Conservation (phyloP, 23 red algal species). For the Gracilaria domingensis region DNA sequence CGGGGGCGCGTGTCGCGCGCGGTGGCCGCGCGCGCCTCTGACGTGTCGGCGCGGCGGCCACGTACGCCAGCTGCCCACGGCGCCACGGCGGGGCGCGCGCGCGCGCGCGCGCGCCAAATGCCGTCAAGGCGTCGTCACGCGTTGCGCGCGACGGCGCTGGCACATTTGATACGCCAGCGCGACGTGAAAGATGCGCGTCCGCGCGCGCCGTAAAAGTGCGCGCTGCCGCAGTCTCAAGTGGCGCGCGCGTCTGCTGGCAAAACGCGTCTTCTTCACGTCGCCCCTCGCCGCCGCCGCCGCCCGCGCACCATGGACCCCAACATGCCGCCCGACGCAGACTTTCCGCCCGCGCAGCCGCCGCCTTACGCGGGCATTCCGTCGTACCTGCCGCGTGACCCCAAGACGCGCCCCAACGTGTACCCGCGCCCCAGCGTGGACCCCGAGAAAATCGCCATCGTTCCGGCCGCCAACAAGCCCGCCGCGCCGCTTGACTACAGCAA, state of each 20-base stretch:
- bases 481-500: constrained; percentile 1
- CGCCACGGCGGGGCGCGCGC: not conserved
- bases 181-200: not conserved
- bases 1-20: too few species aligned
- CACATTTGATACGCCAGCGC: not conserved
- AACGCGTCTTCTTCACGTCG: not conserved
- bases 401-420: constrained; percentile 10
- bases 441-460: constrained; percentile 25
- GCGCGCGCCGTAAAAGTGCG: too few species aligned
- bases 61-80: not conserved
- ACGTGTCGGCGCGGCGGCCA: too few species aligned
- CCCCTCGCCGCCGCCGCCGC: not conserved
- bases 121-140: not conserved
- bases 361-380: constrained; percentile 11
- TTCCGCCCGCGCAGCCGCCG: not conserved
- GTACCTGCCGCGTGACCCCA: constrained; percentile 18
- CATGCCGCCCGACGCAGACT: not conserved
- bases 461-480: not conserved
- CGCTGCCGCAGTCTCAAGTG: too few species aligned
- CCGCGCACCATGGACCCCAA: constrained; percentile 20
- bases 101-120: not conserved
- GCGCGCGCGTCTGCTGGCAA: too few species aligned
- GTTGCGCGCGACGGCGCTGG: not conserved
- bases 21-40: too few species aligned
- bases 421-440: constrained; percentile 26